Base-by-base conservation (phyloP, 257 asterid genomes). In the Forsythia viridissima region DNA sequence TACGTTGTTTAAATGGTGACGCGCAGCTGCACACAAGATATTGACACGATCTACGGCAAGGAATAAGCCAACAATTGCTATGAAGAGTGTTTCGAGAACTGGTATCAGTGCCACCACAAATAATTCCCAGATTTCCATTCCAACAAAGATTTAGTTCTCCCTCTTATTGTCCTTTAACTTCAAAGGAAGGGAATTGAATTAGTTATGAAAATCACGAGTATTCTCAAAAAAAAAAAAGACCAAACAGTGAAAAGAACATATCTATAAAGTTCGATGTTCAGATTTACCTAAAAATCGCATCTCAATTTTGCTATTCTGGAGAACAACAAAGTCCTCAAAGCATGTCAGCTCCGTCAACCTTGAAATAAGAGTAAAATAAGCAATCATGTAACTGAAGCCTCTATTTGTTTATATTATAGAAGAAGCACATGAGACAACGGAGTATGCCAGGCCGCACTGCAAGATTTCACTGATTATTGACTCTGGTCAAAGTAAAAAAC, bases 1-100 rank as follows among this genome's bases (percentile, higher is more conserved):
- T 81, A 84, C 90, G 36, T 86, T 77, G 72, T 86, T 86, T 72
- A 86, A 75, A 76, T 86, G 88, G 67, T 86, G 86, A 41, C 86
- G 80, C 2, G 86, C 86, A 20, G 70, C 55, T 76, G 83, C 77
- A 44, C 70, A 59, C 82, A 86, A 73, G 71, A 86, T 76, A 71
- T 72, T 81, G n/a, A 83, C 51, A 41, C 70, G 80, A 65, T 81
- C 88, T 1, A 84, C 11, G 11, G 87, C 90, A 30, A 86, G 90
- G 40, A 77, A 30, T 21, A 86, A 46, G 5, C 90, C 88, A 75
- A 84, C 80, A 4, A 75, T 40, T 24, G 83, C 83, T 70, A 86
- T 67, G 73, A 81, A 24, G 68, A 86, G 74, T 20, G 83, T 84
- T 75, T 86, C 77, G 67, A 77, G n/a, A 10, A 86, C 81, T 18